Evolutionary conservation across 1,284 basidiomycete species (phyloP), one percentile per base, ranked within the genome.

Genomic region (Phenoliferia sp.): DNA sequence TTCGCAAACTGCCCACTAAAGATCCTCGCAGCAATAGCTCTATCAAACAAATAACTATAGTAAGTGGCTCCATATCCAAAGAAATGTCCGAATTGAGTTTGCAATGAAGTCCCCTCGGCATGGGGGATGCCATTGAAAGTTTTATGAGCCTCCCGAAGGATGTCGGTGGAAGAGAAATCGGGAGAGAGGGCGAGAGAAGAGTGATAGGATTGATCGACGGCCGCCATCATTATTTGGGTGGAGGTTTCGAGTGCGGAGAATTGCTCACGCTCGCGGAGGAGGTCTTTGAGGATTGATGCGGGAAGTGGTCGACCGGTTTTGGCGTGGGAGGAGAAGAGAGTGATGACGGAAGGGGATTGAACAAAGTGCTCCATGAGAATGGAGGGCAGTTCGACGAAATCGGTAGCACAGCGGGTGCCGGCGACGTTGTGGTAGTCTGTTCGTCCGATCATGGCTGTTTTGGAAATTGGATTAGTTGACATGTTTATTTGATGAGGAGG

Each of bases 331-430:
- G 84, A 82, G 39, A 97, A 92, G 19, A 96, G 85, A 10, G 87
- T 85, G 19, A 98, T 85, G 22, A 98, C 92, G 10, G 82, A 80
- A 0, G 92, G 87, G 0, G 94, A 94, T 54, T 85, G 88, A 48
- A 96, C 85, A 81, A 99, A 85, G 77, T 94, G 92, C 79, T 99
- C 96, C 96, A 99, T 99, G 29, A 99, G 86, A 74, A 99, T 96
- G 15, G 94, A 98, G 0, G 95, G 96, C 3, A 99, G 83, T 78
- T 99, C 95, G 73, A 98, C 95, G 77, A 99, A 97, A 79, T 99
- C 95, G 0, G 95, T 99, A 0, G 96, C 92, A 77, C 94, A 98
- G n/a, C 96, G 90, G 2, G 95, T 99, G 5, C 96, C 96, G 0
- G 93, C 89, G 1, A 98, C 94, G 77, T 98, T 98, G 80, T 98